Evolutionary conservation across 345 rosid genomes (phyloP).

Genomic region (Pistacia integerrima): DNA sequence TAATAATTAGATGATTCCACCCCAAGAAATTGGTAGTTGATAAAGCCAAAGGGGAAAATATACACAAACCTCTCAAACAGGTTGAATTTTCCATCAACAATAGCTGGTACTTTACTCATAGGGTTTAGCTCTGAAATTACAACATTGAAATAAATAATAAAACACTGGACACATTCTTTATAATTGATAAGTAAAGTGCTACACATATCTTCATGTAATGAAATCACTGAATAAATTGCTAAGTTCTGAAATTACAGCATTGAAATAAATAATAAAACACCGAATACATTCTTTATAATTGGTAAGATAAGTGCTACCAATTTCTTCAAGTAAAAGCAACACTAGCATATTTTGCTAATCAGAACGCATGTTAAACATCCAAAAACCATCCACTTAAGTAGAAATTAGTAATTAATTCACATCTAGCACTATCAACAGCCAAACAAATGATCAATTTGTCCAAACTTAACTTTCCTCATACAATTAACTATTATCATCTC

Average conservation of each 20-base stretch:
- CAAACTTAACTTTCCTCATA: too few species aligned
- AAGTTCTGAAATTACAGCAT: slow-evolving; percentile 46
- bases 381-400: neutral
- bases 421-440: neutral
- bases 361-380: neutral
- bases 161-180: neutral
- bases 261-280: neutral
- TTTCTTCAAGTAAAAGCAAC: neutral
- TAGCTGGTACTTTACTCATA: slow-evolving; percentile 65
- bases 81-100: slow-evolving; percentile 77
- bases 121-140: slow-evolving; percentile 67
- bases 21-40: neutral
- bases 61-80: slow-evolving; percentile 76
- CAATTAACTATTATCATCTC: neutral
- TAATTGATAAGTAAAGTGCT: neutral
- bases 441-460: neutral
- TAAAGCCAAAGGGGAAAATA: neutral
- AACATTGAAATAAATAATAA: slow-evolving; percentile 13
- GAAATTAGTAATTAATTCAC: neutral
- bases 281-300: slow-evolving; percentile 2
- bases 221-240: too few species aligned
- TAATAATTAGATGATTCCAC: neutral
- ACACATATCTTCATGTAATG: too few species aligned
- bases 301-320: neutral
- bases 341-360: neutral